These are phyloP conservation scores for Hibiscus tridactylites DNA, from an alignment of 345 rosid genomes.

Conservation along the genomic window DNA sequence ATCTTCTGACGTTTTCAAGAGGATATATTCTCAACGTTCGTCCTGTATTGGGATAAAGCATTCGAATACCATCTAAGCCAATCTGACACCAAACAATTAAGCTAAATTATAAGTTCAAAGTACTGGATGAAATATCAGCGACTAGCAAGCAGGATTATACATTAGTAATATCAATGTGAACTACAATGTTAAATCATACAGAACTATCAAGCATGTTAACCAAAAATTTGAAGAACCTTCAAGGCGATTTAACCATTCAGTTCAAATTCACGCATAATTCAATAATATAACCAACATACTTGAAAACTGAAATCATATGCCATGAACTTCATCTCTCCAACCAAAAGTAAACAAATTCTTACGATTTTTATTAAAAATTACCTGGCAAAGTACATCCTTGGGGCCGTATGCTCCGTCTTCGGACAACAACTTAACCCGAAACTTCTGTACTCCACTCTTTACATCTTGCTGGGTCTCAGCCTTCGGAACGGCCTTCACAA, in stretches of 20 bases:
- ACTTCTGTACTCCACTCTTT: conserved; percentile 84
- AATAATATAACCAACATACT: neutral
- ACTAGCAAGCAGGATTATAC: neutral
- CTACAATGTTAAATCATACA: neutral
- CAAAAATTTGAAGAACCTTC: no score
- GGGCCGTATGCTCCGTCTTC: conserved; percentile 78
- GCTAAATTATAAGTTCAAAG: neutral
- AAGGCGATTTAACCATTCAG: neutral
- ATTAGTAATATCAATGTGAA: neutral
- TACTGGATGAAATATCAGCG: neutral
- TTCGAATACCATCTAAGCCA: conserved; percentile 92
- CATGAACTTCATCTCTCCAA: neutral
- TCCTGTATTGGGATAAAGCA: conserved; percentile 86
- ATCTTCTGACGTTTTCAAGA: conserved; percentile 81
- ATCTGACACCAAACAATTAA: conserved; percentile 38
- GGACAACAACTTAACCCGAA: conserved; percentile 78
- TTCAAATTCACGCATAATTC: neutral
- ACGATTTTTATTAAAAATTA: conserved; percentile 6
- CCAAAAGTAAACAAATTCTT: neutral
- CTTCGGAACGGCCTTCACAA: conserved; percentile 87
- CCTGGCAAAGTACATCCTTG: conserved; percentile 95
- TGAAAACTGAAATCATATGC: neutral
- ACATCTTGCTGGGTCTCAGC: conserved; percentile 75
- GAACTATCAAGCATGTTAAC: no score
- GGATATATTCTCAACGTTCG: conserved; percentile 90